Base-by-base conservation (phyloP, 441 rosid species). In the Adansonia madagascariensis region DNA sequence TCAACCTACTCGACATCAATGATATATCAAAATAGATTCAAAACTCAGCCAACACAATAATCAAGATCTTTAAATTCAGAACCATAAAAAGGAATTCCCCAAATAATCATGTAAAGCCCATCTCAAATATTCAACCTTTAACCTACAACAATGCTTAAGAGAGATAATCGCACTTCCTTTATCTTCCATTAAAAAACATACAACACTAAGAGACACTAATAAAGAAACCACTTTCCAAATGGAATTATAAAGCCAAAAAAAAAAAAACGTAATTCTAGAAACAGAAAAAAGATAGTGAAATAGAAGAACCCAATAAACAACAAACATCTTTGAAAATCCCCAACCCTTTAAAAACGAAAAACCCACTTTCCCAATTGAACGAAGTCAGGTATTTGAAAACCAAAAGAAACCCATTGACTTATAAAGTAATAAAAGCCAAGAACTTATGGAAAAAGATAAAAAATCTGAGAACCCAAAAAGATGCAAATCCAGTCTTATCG, bases 1-100 rank as follows among this genome's bases (percentile, higher is more conserved):
- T 95, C 99, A 2, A 95, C 94, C 96, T 93, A 86, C 15, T 61
- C 65, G 69, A 75, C 39, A 84, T 10, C 73, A 79, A 78, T 62
- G 35, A 18, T 31, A 2, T 31, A 31, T 31, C 4, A 62, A 46
- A 46, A 52, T 41, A 24, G 15, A 46, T 39, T 43, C 35, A 71
- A 43, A n/a, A 17, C 31, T 56, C 50, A 17, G 41, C 35, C 17
- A 12, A 39, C 60, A 56, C 49, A 53, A 80, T 39, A 20, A 8
- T 3, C 59, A 12, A 46, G 8, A 75, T 68, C 67, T 24, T 31
- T 52, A 31, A 31, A 31, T 31, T 31, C 35, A 31, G 35, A 31
- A 31, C 35, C 35, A 31, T 31, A 31, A 2, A 31, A 31, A 31
- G 35, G 35, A 31, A 31, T 31, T 31, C 35, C 35, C 35, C 35